These are phyloP conservation scores for Entrophospora sp. DNA, from an alignment of 192 early-diverging fungal genomes.

Conservation along the genomic window DNA sequence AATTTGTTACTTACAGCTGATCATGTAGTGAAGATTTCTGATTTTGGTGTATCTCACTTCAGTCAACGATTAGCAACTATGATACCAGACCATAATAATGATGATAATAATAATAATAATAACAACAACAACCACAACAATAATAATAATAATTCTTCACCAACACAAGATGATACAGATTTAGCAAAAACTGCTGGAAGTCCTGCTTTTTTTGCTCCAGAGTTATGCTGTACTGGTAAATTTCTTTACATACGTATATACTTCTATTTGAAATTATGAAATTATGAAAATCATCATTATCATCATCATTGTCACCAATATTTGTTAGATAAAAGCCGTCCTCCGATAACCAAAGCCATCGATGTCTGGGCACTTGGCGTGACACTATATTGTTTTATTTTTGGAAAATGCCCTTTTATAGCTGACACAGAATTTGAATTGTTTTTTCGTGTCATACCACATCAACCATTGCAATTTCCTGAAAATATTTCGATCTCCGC, in stretches of 20 bases:
- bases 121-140: too few relatives aligned
- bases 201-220: constrained; percentile 98
- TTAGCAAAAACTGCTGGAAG: constrained; percentile 91
- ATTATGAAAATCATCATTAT: neutral
- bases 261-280: neutral
- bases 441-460: constrained; percentile 78
- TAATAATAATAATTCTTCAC: constrained; percentile 12
- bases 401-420: constrained; percentile 85
- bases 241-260: neutral
- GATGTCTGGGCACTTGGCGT: constrained; percentile 98
- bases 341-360: constrained; percentile 74
- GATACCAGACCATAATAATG: too few relatives aligned
- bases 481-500: constrained; percentile 48
- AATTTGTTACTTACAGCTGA: constrained; percentile 78
- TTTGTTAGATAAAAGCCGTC: constrained; percentile 28
- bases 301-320: constrained; percentile 17
- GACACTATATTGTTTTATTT: constrained; percentile 89
- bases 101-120: too few relatives aligned
- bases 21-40: constrained; percentile 87
- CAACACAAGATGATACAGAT: constrained; percentile 63
- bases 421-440: constrained; percentile 94
- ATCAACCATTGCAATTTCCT: constrained; percentile 51
- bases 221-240: constrained; percentile 74
- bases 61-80: constrained; percentile 32
- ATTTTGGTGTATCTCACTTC: constrained; percentile 96